Evolutionary conservation across 179 eudicot genomes (phyloP).

Genomic region (Gypsophila paniculata): DNA sequence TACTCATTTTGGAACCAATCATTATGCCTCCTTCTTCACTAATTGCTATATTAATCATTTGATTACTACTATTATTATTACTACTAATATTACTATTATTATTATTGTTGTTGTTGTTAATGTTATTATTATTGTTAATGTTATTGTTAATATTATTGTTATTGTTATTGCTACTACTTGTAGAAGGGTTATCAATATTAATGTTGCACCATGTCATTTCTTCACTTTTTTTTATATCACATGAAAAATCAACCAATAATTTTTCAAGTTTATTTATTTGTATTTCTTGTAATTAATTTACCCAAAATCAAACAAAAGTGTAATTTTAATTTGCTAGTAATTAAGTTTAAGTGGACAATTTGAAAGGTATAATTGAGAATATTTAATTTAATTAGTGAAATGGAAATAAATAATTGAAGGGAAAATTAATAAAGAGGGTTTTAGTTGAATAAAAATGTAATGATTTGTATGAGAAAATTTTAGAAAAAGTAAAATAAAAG

Average conservation of each 20-base stretch:
- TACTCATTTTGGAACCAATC: constrained; percentile 2
- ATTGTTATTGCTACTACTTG: constrained; percentile 14
- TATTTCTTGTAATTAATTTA: background rate
- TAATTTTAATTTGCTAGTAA: too few species aligned
- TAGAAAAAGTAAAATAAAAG: constrained; percentile 20
- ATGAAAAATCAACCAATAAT: background rate
- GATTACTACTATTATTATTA: background rate
- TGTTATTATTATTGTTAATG: too few species aligned
- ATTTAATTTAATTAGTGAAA: too few species aligned
- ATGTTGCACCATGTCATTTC: constrained; percentile 61
- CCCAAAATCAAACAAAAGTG: background rate
- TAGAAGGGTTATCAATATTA: constrained; percentile 26
- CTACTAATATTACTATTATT: background rate
- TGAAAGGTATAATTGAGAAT: too few species aligned
- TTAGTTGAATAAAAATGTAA: background rate
- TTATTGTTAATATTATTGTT: constrained; percentile 11
- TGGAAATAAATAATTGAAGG: background rate
- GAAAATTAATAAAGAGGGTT: background rate
- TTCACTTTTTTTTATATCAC: background rate
- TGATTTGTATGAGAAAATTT: constrained; percentile 13
- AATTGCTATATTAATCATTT: constrained; percentile 11
- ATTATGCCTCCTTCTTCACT: constrained; percentile 15
- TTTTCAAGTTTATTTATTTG: too few species aligned
- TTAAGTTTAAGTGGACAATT: too few species aligned
- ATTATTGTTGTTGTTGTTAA: too few species aligned